Evolutionary conservation across 306 rosid species (phyloP), one percentile per base, ranked within the genome.

Genomic region (Amphicarpaea edgeworthii): DNA sequence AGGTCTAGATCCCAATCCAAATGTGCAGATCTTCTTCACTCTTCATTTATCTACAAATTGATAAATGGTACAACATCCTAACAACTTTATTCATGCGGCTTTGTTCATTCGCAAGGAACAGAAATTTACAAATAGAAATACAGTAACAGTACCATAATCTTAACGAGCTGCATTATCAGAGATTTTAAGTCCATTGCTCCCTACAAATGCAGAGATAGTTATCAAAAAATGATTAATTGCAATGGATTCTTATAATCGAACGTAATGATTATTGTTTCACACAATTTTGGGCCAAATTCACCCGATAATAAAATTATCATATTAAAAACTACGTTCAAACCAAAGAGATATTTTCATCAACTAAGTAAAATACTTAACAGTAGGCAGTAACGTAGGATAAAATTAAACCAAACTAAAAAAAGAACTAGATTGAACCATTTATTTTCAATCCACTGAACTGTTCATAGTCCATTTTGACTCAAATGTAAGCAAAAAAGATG

Each of bases 91-190:
- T 55, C 69, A n/a, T 10, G 58, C 64, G 47, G 70, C 74, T 53
- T 68, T 75, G 57, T 42, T 70, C 80, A 51, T 70, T 71, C 21
- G n/a, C 75, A 70, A 68, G 69, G 32, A 73, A 68, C 77, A 73
- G 46, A 73, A 67, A 67, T 83, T 55, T 72, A 82, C 79, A 82
- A 59, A 54, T 49, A 78, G 72, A 47, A 59, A 73, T 58, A 68
- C 43, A 9, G 46, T 32, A 54, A 68, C 43, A 9, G 46, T 32
- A 54, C 20, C 73, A 53, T 60, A 68, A 50, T 47, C 72, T 74
- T 75, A 78, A 42, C 78, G 50, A 51, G 55, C 62, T 21, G 40
- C 76, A 9, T 77, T 70, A 24, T 28, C 69, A 40, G 73, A 62
- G 57, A 19, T 68, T 59, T 73, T 64, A 68, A 68, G 60, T 26